These are phyloP conservation scores for Chlamydomonas reinhardtii DNA, from an alignment of 163 green algal genomes.

Conservation along the genomic window DNA sequence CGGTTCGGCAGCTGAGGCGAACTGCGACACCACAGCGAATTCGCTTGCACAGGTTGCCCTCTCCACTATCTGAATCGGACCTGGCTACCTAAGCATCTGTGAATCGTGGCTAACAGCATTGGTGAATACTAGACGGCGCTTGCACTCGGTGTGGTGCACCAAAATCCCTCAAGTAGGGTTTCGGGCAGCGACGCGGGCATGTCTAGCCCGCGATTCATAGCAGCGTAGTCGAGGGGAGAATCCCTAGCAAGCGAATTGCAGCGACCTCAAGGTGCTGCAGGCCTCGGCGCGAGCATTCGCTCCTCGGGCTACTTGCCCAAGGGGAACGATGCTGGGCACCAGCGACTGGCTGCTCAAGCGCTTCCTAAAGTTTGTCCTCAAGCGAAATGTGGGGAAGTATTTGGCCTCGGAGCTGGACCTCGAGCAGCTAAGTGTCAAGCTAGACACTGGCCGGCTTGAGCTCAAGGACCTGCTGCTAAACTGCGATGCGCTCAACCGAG, in stretches of 20 bases:
- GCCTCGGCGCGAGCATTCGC: too few relatives aligned
- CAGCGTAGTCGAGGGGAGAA: too few relatives aligned
- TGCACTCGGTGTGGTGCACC: background rate
- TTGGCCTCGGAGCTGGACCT: slow-evolving; percentile 72
- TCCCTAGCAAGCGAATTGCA: too few relatives aligned
- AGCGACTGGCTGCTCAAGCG: slow-evolving; percentile 56
- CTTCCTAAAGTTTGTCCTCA: slow-evolving; percentile 77
- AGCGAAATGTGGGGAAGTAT: slow-evolving; percentile 70
- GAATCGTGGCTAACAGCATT: too few relatives aligned
- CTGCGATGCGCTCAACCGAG: slow-evolving; percentile 67
- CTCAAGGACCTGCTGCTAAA: slow-evolving; percentile 74
- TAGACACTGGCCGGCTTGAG: slow-evolving; percentile 71
- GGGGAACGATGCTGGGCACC: slow-evolving; percentile 24
- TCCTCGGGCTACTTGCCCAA: background rate
- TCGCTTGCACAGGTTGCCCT: too few relatives aligned
- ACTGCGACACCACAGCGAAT: too few relatives aligned
- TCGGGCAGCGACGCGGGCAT: too few relatives aligned
- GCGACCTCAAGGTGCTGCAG: background rate
- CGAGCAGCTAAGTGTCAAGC: slow-evolving; percentile 74
- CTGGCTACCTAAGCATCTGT: too few relatives aligned
- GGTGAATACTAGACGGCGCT: too few relatives aligned
- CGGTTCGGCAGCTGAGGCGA: too few relatives aligned
- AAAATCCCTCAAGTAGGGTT: background rate
- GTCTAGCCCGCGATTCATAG: too few relatives aligned
- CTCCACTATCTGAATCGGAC: too few relatives aligned